These are phyloP conservation scores for Trypethelium eluteriae DNA, from an alignment of 495 filamentous ascomycete species.

Conservation along the genomic window DNA sequence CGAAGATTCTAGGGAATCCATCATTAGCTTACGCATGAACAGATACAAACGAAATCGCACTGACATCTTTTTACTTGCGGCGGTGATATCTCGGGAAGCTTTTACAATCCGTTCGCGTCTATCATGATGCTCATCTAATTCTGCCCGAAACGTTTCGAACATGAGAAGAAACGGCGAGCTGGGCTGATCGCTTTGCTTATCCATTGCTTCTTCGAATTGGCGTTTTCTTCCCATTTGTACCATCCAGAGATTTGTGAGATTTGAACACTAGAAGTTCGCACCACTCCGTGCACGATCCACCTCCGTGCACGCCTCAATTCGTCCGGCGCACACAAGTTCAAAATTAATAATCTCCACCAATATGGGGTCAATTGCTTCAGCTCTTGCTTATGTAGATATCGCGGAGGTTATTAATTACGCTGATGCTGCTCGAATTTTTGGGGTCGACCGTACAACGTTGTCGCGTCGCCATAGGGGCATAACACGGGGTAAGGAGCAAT, in stretches of 20 bases:
- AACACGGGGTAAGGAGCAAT: not conserved
- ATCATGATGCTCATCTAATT: constrained; percentile 92
- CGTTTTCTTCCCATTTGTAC: constrained; percentile 27
- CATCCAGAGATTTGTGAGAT: not conserved
- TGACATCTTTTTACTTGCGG: constrained; percentile 94
- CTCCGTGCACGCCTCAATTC: not conserved
- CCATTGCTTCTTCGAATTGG: constrained; percentile 22
- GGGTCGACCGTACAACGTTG: not conserved
- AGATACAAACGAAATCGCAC: constrained; percentile 14
- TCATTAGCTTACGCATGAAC: constrained; percentile 13
- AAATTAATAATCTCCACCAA: not conserved
- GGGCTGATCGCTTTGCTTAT: constrained; percentile 8
- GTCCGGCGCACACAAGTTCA: not conserved
- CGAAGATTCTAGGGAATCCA: constrained; percentile 63
- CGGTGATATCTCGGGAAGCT: constrained; percentile 82
- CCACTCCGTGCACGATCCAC: not conserved
- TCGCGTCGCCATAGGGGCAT: not conserved
- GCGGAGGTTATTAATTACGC: not conserved
- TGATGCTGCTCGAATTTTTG: not conserved
- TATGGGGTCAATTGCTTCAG: not conserved
- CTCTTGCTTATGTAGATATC: not conserved
- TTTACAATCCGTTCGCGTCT: constrained; percentile 84
- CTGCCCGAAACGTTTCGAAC: constrained; percentile 76
- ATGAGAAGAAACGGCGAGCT: constrained; percentile 55
- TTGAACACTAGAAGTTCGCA: not conserved